Base-by-base conservation (phyloP, 768 basidiomycete species). In the Lentinula edodes region DNA sequence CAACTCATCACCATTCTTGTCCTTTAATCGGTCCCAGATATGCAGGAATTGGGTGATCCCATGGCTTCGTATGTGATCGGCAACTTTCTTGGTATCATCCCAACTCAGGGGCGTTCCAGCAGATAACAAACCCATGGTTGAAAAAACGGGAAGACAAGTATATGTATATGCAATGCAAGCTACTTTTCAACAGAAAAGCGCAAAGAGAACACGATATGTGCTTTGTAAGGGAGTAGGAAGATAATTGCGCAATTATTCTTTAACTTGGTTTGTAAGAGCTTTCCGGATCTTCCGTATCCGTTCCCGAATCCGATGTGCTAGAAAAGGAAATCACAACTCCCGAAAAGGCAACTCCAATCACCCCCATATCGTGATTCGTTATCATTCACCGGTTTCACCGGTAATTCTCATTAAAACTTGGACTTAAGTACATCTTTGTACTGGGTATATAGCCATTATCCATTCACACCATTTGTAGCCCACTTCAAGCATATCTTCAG, bases 1-100 rank as follows among this genome's bases (percentile, higher is more conserved):
- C 35, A 99, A 78, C 65, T 93, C 91, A 69, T 98, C 95, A 1
- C 95, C 95, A 20, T 85, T 83, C 65, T 92, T 82, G 70, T 93
- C 90, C 81, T 97, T 98, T 70, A 95, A 80, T 52, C 87, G 84
- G 69, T 95, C 87, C 94, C 95, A 99, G 54, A 86, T 93, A 67
- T 95, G 83, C 59, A 99, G 75, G 73, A 99, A 96, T 74, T 99
- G 97, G 6, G 90, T 88, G 69, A 98, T 93, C 51, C 97, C 97
- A 72, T 98, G 95, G 56, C 79, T 76, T 65, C 95, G 82, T 65
- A 98, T 92, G 75, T 98, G 93, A 70, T 94, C 87, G 15, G 93
- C 90, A 67, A 92, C 83, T 61, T 87, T 82, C 73, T 90, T 92
- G 54, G 93, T 89, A 67, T 97, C 90, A 57, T 89, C 84, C 97